Conservation (phyloP, 306 rosid species). For the Citrullus colocynthis region DNA sequence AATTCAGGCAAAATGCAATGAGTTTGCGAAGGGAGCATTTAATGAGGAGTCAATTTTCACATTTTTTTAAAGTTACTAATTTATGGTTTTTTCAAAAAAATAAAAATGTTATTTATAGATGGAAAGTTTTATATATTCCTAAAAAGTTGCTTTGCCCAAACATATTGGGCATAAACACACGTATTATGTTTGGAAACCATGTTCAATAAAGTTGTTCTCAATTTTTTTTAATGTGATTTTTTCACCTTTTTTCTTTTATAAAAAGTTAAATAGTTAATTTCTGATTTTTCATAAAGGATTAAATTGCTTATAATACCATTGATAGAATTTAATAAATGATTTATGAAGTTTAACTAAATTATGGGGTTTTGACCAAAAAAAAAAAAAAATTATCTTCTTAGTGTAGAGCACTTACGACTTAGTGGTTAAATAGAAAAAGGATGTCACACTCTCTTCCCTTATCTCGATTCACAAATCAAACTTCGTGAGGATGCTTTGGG, state of each 20-base stretch:
- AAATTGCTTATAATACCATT: not conserved
- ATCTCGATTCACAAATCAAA: no score
- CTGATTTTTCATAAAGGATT: not conserved
- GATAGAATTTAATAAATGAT: not conserved
- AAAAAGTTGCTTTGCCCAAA: not conserved
- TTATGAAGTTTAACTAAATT: no score
- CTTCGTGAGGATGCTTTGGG: no score
- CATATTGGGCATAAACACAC: not conserved
- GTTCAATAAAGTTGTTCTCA: not conserved
- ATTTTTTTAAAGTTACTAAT: no score
- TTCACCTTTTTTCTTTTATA: not conserved
- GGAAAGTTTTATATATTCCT: not conserved
- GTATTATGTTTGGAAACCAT: not conserved
- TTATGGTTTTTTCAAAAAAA: no score
- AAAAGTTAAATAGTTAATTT: not conserved
- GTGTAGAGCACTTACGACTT: no score
- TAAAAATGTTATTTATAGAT: not conserved
- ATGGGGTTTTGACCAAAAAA: no score
- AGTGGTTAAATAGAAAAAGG: no score
- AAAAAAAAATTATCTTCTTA: no score
- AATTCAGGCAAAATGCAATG: constrained; percentile 3
- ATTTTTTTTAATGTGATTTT: not conserved
- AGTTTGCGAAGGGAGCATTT: constrained; percentile 2
- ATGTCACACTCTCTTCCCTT: no score
- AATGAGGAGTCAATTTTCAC: not conserved